Percentiles rank a stretch among this genome's conserved stretches.
phyloP scores from a whole-genome alignment of 1,284 basidiomycete genomes.

The Papiliotrema nemorosa region DNA sequence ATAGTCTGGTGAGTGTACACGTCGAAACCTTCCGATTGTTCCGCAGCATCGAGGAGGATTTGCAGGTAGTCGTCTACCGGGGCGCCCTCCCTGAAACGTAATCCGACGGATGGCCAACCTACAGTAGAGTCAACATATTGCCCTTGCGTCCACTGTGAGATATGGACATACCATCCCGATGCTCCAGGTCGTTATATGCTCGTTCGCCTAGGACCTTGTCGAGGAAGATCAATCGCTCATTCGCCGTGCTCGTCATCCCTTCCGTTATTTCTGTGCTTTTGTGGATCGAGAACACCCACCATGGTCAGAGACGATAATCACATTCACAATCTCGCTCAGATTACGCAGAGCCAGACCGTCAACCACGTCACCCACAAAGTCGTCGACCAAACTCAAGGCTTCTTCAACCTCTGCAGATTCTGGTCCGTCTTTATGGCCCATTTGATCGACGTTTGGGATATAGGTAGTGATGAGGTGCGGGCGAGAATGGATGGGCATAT shows the following conservation, averaged over 20 bases:
- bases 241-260: constrained; percentile 79
- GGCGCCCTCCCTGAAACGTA: constrained; percentile 63
- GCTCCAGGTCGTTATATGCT: constrained; percentile 60
- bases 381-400: constrained; percentile 67
- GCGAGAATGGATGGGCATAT: constrained; percentile 63
- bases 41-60: constrained; percentile 54
- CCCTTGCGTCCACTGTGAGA: constrained; percentile 10
- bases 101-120: constrained; percentile 80
- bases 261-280: not conserved
- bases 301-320: constrained; percentile 88
- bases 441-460: constrained; percentile 50
- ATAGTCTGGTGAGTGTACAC: constrained; percentile 77
- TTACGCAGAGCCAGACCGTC: constrained; percentile 64
- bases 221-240: constrained; percentile 70
- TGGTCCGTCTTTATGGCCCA: constrained; percentile 72
- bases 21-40: constrained; percentile 62
- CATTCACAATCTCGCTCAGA: constrained; percentile 74
- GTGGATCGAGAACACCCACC: constrained; percentile 40
- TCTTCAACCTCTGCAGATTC: constrained; percentile 65
- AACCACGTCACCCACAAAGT: constrained; percentile 68
- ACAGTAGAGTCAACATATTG: constrained; percentile 8
- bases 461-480: constrained; percentile 74
- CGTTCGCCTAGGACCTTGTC: constrained; percentile 75
- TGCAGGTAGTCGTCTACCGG: constrained; percentile 60
- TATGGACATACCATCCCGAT: constrained; percentile 73